Base-by-base conservation (phyloP, 306 rosid genomes). In the Comarum palustre region DNA sequence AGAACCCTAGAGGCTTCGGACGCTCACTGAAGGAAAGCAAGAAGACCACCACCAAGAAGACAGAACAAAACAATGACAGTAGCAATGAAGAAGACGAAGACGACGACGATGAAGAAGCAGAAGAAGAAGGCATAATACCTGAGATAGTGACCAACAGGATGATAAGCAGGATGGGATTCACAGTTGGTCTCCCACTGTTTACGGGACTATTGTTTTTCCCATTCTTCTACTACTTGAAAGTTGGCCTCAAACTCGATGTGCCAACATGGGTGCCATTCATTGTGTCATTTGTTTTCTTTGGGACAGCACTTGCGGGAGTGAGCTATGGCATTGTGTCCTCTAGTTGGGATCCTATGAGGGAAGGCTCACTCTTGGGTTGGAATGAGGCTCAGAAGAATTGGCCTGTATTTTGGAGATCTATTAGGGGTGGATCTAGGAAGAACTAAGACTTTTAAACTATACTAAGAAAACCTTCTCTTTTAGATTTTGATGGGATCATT, bases 321-420 rank as follows among this genome's bases (percentile, higher is more conserved):
- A 93, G 98, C 78, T 93, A 93, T 80, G 98, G 97, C 74, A 93
- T 91, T 81, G 98, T 89, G 74, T 93, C 98, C 81, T 81, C 96
- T 32, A 91, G 97, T 64, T 90, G 97, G 97, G 93, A 86, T 75
- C 98, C 96, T 19, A 12, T 83, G 52, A 89, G 90, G 75, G 90
- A 83, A 78, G 96, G 92, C 1, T 82, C 93, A 4, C 71, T 89
- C 46, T 71, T 84, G 84, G 93, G 88, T 4, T 89, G 91, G 98
- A 87, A 72, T 58, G 89, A 87, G 68, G 96, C 93, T 72, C 81
- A 75, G 45, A 90, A 86, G 77, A 90, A 90, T 75, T 88, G 92
- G 90, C 96, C 92, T 73, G 86, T 88, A 13, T 83, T 90, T 79
- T 86, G 90, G 89, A 86, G 82, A 69, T 87, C 96, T 14, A 13